Conservation (phyloP, 2,329 filamentous ascomycete species). For the Aspergillus awamori region DNA sequence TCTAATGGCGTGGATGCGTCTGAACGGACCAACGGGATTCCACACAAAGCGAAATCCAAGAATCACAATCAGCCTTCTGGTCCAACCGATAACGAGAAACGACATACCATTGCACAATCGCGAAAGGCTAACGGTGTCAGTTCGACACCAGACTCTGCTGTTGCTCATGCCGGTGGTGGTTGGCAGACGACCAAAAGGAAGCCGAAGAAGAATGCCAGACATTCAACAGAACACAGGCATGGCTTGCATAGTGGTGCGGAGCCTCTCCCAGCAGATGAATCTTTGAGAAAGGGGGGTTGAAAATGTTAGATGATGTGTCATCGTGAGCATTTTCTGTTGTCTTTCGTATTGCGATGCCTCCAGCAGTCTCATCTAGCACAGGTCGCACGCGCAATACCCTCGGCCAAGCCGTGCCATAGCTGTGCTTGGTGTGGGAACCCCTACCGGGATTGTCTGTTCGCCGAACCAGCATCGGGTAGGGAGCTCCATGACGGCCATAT, state of each 20-base stretch:
- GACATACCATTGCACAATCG: conserved; percentile 28
- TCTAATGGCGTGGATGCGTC: conserved; percentile 34
- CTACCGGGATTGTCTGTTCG: neutral
- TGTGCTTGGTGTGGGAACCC: neutral
- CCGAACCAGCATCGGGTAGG: neutral
- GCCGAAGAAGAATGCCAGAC: conserved; percentile 42
- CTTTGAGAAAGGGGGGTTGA: conserved; percentile 51
- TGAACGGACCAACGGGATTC: conserved; percentile 39
- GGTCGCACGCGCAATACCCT: neutral
- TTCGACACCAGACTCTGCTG: conserved; percentile 30
- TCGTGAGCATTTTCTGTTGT: neutral
- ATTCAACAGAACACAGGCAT: conserved; percentile 35
- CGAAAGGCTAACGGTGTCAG: conserved; percentile 38
- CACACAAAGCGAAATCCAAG: conserved; percentile 40
- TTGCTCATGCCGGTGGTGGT: conserved; percentile 29
- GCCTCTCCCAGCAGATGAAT: conserved; percentile 46
- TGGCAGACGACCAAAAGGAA: conserved; percentile 53
- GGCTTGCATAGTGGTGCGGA: conserved; percentile 38
- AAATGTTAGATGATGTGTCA: neutral
- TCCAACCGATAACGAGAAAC: conserved; percentile 33
- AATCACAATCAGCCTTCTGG: conserved; percentile 27
- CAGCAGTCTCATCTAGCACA: neutral
- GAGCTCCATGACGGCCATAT: conserved; percentile 3
- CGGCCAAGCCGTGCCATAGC: neutral
- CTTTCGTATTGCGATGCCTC: neutral